Evolutionary conservation across 2,329 filamentous ascomycete genomes (phyloP).

Genomic region (Apiospora aurea): DNA sequence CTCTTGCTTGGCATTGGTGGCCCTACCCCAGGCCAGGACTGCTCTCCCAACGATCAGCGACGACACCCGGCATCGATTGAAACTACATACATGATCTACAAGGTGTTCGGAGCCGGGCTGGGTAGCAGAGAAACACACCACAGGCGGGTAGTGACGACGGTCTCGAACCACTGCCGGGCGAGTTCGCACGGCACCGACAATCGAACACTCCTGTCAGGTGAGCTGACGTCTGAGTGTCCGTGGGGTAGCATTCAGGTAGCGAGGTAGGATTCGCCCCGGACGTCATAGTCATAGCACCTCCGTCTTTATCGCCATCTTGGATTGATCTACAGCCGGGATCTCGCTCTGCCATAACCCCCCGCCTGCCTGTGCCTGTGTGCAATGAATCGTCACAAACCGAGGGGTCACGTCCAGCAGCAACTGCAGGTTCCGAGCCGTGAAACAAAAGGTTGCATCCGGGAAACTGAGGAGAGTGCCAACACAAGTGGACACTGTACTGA

Average conservation of each 20-base stretch:
- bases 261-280: neutral
- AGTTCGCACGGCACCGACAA: neutral
- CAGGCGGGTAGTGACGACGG: neutral
- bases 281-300: neutral
- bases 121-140: neutral
- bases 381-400: neutral
- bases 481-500: neutral
- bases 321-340: neutral
- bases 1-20: neutral
- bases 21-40: neutral
- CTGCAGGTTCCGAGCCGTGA: neutral
- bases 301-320: neutral
- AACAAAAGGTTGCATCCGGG: neutral
- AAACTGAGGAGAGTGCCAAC: neutral
- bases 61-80: neutral
- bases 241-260: neutral
- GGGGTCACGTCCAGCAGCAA: neutral
- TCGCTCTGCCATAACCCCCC: neutral
- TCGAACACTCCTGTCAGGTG: neutral
- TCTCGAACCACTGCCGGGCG: slow-evolving; percentile 4
- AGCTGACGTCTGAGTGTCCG: slow-evolving; percentile 9
- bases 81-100: neutral
- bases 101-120: neutral
- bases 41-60: neutral
- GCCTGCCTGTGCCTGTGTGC: neutral